These are phyloP conservation scores for Ashbya aceris DNA, from an alignment of 1,139 yeast species.

Conservation along the genomic window DNA sequence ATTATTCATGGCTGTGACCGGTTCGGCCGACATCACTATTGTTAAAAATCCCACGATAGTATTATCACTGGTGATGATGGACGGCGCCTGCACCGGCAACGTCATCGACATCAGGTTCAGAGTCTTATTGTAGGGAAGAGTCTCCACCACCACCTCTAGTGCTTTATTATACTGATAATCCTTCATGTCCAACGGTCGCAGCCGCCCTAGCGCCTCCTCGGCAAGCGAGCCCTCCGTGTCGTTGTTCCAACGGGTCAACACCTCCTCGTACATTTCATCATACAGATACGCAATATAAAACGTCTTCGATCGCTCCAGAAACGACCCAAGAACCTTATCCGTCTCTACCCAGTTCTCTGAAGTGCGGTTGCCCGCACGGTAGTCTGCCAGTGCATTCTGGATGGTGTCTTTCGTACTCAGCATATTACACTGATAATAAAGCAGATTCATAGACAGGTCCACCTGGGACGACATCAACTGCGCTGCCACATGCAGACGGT, in stretches of 20 bases:
- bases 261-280: conserved; percentile 39
- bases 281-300: conserved; percentile 63
- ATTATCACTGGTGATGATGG: conserved; percentile 53
- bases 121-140: conserved; percentile 14
- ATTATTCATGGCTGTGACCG: conserved; percentile 43
- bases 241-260: conserved; percentile 24
- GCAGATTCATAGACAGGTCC: conserved; percentile 51
- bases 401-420: conserved; percentile 55
- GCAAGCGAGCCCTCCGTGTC: conserved; percentile 20
- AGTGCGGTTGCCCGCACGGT: conserved; percentile 64
- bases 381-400: conserved; percentile 49
- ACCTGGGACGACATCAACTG: conserved; percentile 75
- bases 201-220: conserved; percentile 17
- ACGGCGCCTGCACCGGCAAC: conserved; percentile 65
- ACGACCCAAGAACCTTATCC: conserved; percentile 41
- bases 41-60: conserved; percentile 66
- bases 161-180: too few relatives aligned
- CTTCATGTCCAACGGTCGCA: too few relatives aligned
- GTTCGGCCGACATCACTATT: conserved; percentile 50
- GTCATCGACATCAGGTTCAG: conserved; percentile 33
- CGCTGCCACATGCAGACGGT: conserved; percentile 66
- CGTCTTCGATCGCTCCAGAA: conserved; percentile 51
- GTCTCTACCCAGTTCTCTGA: conserved; percentile 39
- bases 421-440: conserved; percentile 64
- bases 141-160: too few relatives aligned